Evolutionary conservation across 306 rosid species (phyloP), one percentile per base, ranked within the genome.

Genomic region (Parietaria judaica): DNA sequence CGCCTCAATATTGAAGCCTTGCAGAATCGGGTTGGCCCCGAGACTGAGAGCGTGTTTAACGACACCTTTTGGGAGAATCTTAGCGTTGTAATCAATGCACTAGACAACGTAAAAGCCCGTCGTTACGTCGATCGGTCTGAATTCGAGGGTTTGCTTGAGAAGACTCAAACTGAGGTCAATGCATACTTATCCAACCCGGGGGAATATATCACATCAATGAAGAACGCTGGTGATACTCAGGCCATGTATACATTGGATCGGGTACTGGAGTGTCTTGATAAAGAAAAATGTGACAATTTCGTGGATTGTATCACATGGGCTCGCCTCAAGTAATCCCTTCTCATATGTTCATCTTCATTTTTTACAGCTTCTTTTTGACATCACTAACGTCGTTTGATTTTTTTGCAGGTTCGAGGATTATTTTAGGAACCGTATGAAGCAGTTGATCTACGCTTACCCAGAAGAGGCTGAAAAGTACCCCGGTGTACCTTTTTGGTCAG

Each of bases 401-500:
- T 36, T 49, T 73, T 14, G 57, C 80, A 92, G 99, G 89, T 92
- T 92, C 66, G 99, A 92, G 74, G 99, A 92, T 82, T 92, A 88
- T 78, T 92, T 82, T 82, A 56, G 79, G 11, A 50, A 88, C 72
- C 90, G 96, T 44, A 86, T 92, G 46, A 92, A 92, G 84, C 99
- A 92, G 79, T 80, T 92, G 76, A 73, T 67, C 44, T 92, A 83
- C 79, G 88, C 95, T 60, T 92, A 88, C 36, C 99, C 99, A 35
- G 99, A 92, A 79, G 90, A 92, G 79, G 96, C 99, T 60, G 70
- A 79, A 60, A 92, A 88, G 99, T 72, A 92, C n/a, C n/a, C 86
- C 35, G 99, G 99, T 60, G 84, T 83, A 60, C 94, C 94, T 16
- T 92, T 92, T 78, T 92, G 99, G 99, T 92, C 99, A 53, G 99